phyloP scores from a whole-genome alignment of 805 yeast species.

The Candida insectorum region DNA sequence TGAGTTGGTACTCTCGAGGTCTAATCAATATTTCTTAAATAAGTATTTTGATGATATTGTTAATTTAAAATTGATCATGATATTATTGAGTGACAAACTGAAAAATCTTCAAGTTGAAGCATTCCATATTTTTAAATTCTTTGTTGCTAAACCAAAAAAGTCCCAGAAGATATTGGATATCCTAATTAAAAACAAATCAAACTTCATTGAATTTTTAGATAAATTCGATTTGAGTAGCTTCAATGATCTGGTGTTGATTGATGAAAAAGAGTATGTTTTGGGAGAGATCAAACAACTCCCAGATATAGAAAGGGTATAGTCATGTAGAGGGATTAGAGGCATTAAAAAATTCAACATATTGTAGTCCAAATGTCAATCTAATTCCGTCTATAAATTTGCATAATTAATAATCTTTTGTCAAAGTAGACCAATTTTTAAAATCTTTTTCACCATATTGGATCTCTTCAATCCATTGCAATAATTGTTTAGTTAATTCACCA shows the following conservation, averaged over 20 bases:
- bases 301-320: slow-evolving; percentile 40
- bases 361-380: no score
- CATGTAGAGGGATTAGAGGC: no score
- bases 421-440: slow-evolving; percentile 54
- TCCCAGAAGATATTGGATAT: slow-evolving; percentile 77
- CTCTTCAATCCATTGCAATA: slow-evolving; percentile 82
- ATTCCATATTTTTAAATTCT: slow-evolving; percentile 88
- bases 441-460: slow-evolving; percentile 86
- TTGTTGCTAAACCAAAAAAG: slow-evolving; percentile 94
- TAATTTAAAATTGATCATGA: slow-evolving; percentile 83
- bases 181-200: slow-evolving; percentile 76
- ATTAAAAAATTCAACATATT: no score
- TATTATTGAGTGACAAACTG: slow-evolving; percentile 80
- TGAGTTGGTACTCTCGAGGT: slow-evolving; percentile 65
- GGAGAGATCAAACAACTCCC: slow-evolving; percentile 72
- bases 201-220: slow-evolving; percentile 65
- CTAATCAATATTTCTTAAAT: slow-evolving; percentile 70
- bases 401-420: no score
- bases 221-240: slow-evolving; percentile 58
- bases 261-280: slow-evolving; percentile 78
- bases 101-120: slow-evolving; percentile 87
- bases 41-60: slow-evolving; percentile 76
- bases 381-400: no score
- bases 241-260: slow-evolving; percentile 65
- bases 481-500: slow-evolving; percentile 73